Evolutionary conservation across 805 yeast species (phyloP), one percentile per base, ranked within the genome.

Genomic region (Cephaloascus albidus): DNA sequence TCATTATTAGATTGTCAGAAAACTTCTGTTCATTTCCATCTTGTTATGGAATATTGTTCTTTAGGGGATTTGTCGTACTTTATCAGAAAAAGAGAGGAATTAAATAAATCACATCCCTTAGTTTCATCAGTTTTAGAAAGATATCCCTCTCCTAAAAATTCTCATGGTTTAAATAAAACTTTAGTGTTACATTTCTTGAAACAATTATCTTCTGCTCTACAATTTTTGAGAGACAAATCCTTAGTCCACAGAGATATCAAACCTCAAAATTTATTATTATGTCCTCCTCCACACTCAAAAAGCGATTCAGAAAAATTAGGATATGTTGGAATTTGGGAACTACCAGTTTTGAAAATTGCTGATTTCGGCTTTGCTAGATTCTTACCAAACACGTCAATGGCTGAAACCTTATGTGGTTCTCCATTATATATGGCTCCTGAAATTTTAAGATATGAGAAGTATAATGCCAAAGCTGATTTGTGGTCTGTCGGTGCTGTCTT

Each of bases 361-460:
- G 98, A 93, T 63, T 93, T 93, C 61, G 98, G 98, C 1, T 93
- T 93, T 64, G 98, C 98, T 4, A 72, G 97, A 45, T 85, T 89
- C 54, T 69, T 93, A 51, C 98, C 98, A 4, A 79, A 85, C 37
- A 84, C 97, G 2, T 81, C 96, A 2, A 70, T 93, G 76, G 97
- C 97, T 1, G 98, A 93, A 56, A 93, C 98, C 2, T 67, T 93
- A 48, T 93, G 98, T 69, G 98, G 98, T 1, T 86, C 96, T 10
- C 98, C 98, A 3, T 71, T 93, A 35, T 93, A 93, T 61, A 93
- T 93, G 98, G 98, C 98, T 0, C 98, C 98, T 0, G 98, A 93
- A 61, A 93, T 93, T 36, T 66, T 93, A 49, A 72, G 95, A 45
- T 89, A 86, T 54, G 97, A 93, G 57, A 93, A 88, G 60, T 93